These are phyloP conservation scores for Kuraishia piskuri DNA, from an alignment of 805 yeast genomes.

Conservation along the genomic window DNA sequence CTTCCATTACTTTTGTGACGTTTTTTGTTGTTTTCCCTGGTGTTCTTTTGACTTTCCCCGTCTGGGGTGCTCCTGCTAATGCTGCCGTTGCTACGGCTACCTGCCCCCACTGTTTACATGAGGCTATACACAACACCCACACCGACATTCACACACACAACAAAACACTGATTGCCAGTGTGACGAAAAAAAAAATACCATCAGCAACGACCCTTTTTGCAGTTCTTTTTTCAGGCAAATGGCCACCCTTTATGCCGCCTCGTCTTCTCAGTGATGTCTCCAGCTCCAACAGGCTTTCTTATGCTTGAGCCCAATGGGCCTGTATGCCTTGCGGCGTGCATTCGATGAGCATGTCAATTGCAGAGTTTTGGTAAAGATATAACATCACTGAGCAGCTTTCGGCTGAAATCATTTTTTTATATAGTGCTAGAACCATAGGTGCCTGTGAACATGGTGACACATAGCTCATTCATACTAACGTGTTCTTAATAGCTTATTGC, in stretches of 20 bases:
- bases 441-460: too few species aligned
- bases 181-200: too few species aligned
- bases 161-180: background rate
- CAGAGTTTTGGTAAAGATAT: too few species aligned
- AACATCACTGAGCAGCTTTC: too few species aligned
- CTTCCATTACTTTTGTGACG: background rate
- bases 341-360: background rate
- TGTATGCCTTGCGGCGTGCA: background rate
- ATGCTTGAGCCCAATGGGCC: background rate
- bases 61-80: background rate
- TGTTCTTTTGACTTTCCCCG: background rate
- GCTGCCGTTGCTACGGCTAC: background rate
- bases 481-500: slow-evolving; percentile 48
- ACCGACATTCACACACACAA: background rate
- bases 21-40: background rate
- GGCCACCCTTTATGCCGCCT: too few species aligned
- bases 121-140: background rate
- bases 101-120: background rate
- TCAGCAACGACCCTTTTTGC: too few species aligned
- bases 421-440: too few species aligned
- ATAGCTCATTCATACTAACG: background rate
- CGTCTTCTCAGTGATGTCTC: background rate
- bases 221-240: too few species aligned
- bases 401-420: background rate
- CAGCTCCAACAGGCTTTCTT: background rate